A percentile compares a stretch with the other conserved stretches of the same genome.
Evolutionary conservation across 768 basidiomycete genomes (phyloP).

Genomic region (Rhodotorula toruloides): DNA sequence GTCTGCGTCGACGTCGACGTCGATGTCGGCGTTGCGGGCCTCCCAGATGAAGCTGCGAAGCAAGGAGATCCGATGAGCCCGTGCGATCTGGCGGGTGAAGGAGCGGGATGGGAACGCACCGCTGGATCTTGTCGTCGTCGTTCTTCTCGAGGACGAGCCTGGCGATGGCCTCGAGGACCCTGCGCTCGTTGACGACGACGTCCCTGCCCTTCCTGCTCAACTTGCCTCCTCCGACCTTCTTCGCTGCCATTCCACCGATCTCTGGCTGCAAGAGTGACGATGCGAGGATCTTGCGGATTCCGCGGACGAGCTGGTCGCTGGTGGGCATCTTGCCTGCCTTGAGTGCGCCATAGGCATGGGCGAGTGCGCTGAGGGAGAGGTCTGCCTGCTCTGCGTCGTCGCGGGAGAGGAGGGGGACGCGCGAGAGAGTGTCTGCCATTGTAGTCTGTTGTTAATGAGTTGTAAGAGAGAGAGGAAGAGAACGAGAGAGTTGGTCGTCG

Average conservation of each 20-base stretch:
- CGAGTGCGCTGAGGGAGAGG: conserved; percentile 31
- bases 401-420: conserved; percentile 18
- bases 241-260: conserved; percentile 44
- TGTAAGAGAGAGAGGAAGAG: not conserved
- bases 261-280: conserved; percentile 44
- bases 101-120: conserved; percentile 10
- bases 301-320: conserved; percentile 42
- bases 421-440: conserved; percentile 16
- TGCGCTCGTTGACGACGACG: conserved; percentile 45
- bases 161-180: conserved; percentile 44
- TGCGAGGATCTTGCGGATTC: conserved; percentile 42
- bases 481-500: too few relatives aligned
- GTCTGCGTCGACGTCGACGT: conserved; percentile 45
- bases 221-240: conserved; percentile 39
- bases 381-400: conserved; percentile 17
- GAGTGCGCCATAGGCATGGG: conserved; percentile 44
- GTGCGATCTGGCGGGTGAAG: not conserved
- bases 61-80: not conserved
- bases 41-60: conserved; percentile 45
- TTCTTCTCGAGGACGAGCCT: conserved; percentile 49
- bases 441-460: not conserved
- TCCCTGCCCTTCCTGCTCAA: conserved; percentile 44
- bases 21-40: conserved; percentile 34
- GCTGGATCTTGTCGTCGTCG: conserved; percentile 32
- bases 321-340: conserved; percentile 48